Evolutionary conservation across 1,139 yeast species (phyloP).

Genomic region (Zygoascus sp.): DNA sequence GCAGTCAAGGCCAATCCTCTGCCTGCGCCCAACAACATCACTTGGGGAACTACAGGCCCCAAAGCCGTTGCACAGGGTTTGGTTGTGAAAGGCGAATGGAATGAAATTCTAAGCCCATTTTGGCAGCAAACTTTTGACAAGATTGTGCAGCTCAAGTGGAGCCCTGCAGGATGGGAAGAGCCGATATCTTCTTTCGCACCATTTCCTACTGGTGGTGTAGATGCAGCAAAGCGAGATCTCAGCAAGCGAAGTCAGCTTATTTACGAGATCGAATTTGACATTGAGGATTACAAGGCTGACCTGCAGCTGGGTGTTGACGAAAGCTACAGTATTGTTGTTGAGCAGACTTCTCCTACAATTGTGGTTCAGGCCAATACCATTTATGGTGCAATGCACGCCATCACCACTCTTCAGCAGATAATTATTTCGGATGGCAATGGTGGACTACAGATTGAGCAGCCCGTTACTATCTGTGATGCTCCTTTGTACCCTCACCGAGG

Average conservation of each 20-base stretch:
- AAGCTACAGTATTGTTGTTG: slow-evolving; percentile 35
- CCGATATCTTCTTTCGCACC: slow-evolving; percentile 25
- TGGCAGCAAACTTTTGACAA: slow-evolving; percentile 20
- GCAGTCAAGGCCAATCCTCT: slow-evolving; percentile 26
- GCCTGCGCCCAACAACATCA: slow-evolving; percentile 25
- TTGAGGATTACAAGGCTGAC: slow-evolving; percentile 34
- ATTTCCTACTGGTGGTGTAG: slow-evolving; percentile 20
- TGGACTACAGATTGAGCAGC: slow-evolving; percentile 36
- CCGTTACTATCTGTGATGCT: slow-evolving; percentile 38
- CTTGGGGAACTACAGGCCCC: slow-evolving; percentile 25
- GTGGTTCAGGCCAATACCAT: slow-evolving; percentile 36
- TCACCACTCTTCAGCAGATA: slow-evolving; percentile 45
- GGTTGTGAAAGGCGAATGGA: slow-evolving; percentile 11
- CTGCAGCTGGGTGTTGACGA: slow-evolving; percentile 44
- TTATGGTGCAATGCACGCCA: slow-evolving; percentile 48
- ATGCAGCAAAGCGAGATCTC: slow-evolving; percentile 7
- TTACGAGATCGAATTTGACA: slow-evolving; percentile 18
- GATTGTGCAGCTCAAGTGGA: slow-evolving; percentile 23
- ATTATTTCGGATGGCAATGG: slow-evolving; percentile 32
- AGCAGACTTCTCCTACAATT: slow-evolving; percentile 23
- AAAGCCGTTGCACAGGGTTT: slow-evolving; percentile 16
- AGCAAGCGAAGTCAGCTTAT: slow-evolving; percentile 7
- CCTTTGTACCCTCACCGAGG: slow-evolving; percentile 47
- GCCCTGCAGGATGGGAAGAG: slow-evolving; percentile 23
- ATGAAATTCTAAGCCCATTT: slow-evolving; percentile 20